These are phyloP conservation scores for Pseudoperonospora humuli DNA, from an alignment of 352 stramenopile genomes.

Conservation along the genomic window DNA sequence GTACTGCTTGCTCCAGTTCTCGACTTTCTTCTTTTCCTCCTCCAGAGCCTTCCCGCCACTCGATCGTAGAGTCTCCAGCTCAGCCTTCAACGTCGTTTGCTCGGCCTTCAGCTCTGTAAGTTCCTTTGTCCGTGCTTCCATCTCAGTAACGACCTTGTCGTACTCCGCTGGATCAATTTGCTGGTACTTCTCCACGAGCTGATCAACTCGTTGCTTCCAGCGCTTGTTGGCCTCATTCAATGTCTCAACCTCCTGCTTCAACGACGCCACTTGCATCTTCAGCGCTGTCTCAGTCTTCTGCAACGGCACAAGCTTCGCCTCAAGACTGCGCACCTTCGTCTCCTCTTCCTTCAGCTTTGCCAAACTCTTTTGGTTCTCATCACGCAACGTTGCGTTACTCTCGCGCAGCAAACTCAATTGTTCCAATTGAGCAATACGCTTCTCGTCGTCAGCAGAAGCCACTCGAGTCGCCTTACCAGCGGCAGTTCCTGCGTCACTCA, in stretches of 20 bases:
- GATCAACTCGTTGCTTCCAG: constrained; percentile 76
- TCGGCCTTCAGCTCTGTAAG: constrained; percentile 36
- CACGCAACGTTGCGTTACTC: constrained; percentile 69
- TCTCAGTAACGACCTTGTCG: constrained; percentile 59
- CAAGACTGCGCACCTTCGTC: constrained; percentile 33
- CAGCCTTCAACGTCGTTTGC: constrained; percentile 27
- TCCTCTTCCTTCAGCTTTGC: constrained; percentile 46
- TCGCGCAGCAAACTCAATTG: constrained; percentile 70
- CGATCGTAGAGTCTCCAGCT: constrained; percentile 43
- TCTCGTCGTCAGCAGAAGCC: constrained; percentile 25
- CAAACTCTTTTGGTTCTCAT: constrained; percentile 59
- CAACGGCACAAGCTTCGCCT: constrained; percentile 47
- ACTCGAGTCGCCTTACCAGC: constrained; percentile 7
- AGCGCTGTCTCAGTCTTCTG: constrained; percentile 34
- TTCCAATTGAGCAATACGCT: constrained; percentile 58
- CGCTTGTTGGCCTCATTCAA: constrained; percentile 58
- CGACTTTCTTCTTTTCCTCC: constrained; percentile 57
- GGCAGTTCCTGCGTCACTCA: constrained; percentile 14
- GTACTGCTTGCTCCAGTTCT: constrained; percentile 71
- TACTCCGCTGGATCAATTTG: constrained; percentile 67
- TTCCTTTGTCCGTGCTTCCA: constrained; percentile 41
- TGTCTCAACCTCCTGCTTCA: constrained; percentile 57
- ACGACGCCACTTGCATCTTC: constrained; percentile 41
- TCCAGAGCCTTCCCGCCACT: constrained; percentile 40
- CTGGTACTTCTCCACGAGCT: constrained; percentile 79